Evolutionary conservation across 306 rosid species (phyloP), one percentile per base, ranked within the genome.

Genomic region (Vigna mungo): DNA sequence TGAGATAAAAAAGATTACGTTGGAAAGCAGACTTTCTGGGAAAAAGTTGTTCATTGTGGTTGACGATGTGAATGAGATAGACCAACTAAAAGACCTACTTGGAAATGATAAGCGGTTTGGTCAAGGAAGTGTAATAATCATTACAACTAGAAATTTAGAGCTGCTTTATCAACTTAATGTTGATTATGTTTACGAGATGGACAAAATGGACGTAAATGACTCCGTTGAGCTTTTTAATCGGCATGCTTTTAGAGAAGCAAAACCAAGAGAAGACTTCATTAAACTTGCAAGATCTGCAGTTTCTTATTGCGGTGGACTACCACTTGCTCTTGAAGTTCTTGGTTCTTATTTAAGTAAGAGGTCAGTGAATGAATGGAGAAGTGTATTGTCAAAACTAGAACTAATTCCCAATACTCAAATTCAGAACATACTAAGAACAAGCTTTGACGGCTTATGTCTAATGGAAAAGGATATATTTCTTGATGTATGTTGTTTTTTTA

Each of bases 401-500:
- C 25, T 0, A 58, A 78, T 72, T 6, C 87, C 87, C 1, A 11
- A 74, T 49, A 48, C 37, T 16, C 44, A 72, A 41, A 44, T 87
- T 2, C 85, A 80, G 2, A 27, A 55, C 53, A 82, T 23, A 12
- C 47, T 80, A 0, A 80, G 9, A 65, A 65, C 73, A 44, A 80
- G 84, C 52, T 80, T 4, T 15, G 75, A 80, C 17, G 78, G 74
- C 4, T 27, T 83, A 9, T 34, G 18, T 10, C 5, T 4, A 70
- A 68, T 68, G 41, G 7, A 39, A 3, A 78, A 60, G 48, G 84
- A 80, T 23, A 82, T 82, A 48, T 87, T 87, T 21, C 85, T 82
- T 20, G 87, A 87, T 48, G 58, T 87, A 21, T 74, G 82, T 14
- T 82, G 85, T 64, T 87, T 82, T 75, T 84, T 87, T 44, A 71